Percentiles rank a stretch among this genome's conserved stretches.
Conservation (phyloP, 768 basidiomycete species). For the Boletus insuetus region DNA sequence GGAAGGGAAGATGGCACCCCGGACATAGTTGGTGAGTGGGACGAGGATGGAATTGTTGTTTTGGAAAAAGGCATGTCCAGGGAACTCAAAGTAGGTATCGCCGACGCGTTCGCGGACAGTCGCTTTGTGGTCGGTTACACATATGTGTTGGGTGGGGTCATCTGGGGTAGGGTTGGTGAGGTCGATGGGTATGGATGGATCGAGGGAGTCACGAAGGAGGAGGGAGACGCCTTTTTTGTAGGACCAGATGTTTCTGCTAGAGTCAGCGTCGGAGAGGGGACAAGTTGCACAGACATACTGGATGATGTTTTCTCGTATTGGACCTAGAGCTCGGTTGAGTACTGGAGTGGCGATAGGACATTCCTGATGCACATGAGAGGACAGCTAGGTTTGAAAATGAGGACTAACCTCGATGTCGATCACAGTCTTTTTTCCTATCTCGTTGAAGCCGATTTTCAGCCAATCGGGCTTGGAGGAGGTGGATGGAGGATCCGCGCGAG, state of each 20-base stretch:
- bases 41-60: conserved; percentile 94
- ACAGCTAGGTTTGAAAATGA: neutral
- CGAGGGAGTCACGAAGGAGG: conserved; percentile 83
- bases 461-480: conserved; percentile 51
- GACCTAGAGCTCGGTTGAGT: conserved; percentile 64
- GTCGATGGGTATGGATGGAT: conserved; percentile 25
- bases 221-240: conserved; percentile 90
- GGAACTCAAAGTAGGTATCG: conserved; percentile 77
- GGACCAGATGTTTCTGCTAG: conserved; percentile 65
- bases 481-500: conserved; percentile 8
- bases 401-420: conserved; percentile 85
- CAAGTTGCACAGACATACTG: conserved; percentile 43
- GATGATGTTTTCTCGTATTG: conserved; percentile 64
- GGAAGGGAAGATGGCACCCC: conserved; percentile 60
- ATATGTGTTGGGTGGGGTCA: conserved; percentile 60
- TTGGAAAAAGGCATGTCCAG: conserved; percentile 92
- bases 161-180: conserved; percentile 29
- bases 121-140: conserved; percentile 79
- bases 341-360: conserved; percentile 87
- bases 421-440: conserved; percentile 65
- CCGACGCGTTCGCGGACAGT: conserved; percentile 86
- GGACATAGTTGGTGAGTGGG: conserved; percentile 81
- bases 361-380: conserved; percentile 48
- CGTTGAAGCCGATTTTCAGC: conserved; percentile 88
- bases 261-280: conserved; percentile 4